Percentiles rank a stretch among this genome's conserved stretches.
These are phyloP conservation scores for Candida tallmaniae DNA, from an alignment of 805 yeast genomes.

Conservation along the genomic window DNA sequence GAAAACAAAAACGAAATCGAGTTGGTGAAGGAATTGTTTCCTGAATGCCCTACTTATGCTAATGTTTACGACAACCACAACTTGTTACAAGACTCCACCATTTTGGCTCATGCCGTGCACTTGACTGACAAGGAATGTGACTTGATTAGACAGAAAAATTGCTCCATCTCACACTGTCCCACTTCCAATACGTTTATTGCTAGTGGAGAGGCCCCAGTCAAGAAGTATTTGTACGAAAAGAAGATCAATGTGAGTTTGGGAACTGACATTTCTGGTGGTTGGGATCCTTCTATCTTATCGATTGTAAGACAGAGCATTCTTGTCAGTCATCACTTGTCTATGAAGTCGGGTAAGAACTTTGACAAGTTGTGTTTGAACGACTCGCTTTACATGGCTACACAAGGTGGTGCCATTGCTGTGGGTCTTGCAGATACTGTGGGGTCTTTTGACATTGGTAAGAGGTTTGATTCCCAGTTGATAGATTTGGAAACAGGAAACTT, in stretches of 20 bases:
- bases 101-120: slow-evolving; percentile 88
- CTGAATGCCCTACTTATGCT: slow-evolving; percentile 64
- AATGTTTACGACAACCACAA: slow-evolving; percentile 68
- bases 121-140: slow-evolving; percentile 59
- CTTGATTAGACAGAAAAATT: slow-evolving; percentile 46
- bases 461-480: slow-evolving; percentile 79
- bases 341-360: slow-evolving; percentile 34
- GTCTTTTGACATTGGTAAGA: slow-evolving; percentile 68
- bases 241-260: slow-evolving; percentile 71
- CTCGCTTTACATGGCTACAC: slow-evolving; percentile 75
- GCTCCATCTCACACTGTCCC: slow-evolving; percentile 92
- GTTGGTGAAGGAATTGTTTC: slow-evolving; percentile 70
- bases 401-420: slow-evolving; percentile 83
- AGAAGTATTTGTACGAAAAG: slow-evolving; percentile 54
- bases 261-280: slow-evolving; percentile 42
- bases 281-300: slow-evolving; percentile 35
- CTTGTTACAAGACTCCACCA: slow-evolving; percentile 60
- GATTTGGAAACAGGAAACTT: slow-evolving; percentile 57
- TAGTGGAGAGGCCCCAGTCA: slow-evolving; percentile 85
- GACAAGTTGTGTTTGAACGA: slow-evolving; percentile 62
- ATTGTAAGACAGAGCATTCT: slow-evolving; percentile 30
- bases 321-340: slow-evolving; percentile 38
- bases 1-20: slow-evolving; percentile 75
- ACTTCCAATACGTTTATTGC: slow-evolving; percentile 83
- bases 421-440: slow-evolving; percentile 59